Conservation (phyloP, 2,329 filamentous ascomycete species). For the Colletotrichum endophyticum region DNA sequence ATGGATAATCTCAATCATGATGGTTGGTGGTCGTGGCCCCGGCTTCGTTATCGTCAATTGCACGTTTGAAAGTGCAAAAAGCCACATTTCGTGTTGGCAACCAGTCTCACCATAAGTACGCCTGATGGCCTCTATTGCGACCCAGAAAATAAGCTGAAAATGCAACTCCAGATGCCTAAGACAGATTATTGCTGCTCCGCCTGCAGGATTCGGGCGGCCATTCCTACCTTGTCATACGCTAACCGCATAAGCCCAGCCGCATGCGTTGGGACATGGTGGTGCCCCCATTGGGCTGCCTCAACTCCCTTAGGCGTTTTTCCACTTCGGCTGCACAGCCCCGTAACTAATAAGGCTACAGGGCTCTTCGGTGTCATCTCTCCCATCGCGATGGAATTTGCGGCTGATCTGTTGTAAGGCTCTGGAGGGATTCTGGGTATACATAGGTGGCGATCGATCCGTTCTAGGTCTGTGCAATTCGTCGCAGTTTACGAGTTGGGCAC, state of each 20-base stretch:
- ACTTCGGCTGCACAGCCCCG: background rate
- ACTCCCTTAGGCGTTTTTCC: background rate
- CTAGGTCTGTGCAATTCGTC: background rate
- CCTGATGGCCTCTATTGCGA: background rate
- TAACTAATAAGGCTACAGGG: background rate
- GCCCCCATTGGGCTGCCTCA: too few relatives aligned
- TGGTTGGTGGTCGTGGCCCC: too few relatives aligned
- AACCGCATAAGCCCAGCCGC: background rate
- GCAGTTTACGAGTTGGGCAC: too few relatives aligned
- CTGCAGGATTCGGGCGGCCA: background rate
- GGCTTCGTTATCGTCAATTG: too few relatives aligned
- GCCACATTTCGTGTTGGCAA: background rate
- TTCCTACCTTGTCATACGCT: background rate
- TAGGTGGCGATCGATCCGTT: background rate
- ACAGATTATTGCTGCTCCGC: background rate
- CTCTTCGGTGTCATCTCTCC: background rate
- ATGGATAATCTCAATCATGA: too few relatives aligned
- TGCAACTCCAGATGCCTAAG: background rate
- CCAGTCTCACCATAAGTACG: background rate
- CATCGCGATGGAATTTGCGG: background rate
- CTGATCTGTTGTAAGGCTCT: background rate
- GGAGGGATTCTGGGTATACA: background rate
- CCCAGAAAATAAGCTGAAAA: background rate
- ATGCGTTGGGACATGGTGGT: too few relatives aligned
- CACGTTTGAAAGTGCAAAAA: background rate